Evolutionary conservation across 768 basidiomycete genomes (phyloP).

Genomic region (Suillus subluteus): DNA sequence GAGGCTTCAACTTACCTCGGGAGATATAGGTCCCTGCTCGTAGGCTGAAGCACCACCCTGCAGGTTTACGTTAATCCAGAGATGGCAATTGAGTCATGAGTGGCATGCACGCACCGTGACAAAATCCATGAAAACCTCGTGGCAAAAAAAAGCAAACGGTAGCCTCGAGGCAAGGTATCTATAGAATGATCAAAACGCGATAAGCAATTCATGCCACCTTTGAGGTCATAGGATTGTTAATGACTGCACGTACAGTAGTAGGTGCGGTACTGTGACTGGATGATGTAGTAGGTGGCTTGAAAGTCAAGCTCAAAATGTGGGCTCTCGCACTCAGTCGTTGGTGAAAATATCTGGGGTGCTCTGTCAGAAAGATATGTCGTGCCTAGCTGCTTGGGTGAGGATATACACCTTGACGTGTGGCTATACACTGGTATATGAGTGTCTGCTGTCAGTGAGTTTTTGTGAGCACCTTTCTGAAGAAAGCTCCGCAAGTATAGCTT

Average conservation of each 20-base stretch:
- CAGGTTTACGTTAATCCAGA: not conserved
- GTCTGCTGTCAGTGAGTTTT: not conserved
- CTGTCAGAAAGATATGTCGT: conserved; percentile 6
- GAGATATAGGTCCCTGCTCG: conserved; percentile 16
- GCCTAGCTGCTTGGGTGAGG: conserved; percentile 13
- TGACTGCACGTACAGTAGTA: not conserved
- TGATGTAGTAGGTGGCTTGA: not conserved
- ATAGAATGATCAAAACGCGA: not conserved
- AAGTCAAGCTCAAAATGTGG: not conserved
- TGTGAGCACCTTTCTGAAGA: not conserved
- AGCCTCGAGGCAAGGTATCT: conserved; percentile 5
- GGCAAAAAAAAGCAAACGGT: not conserved
- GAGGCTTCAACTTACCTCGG: conserved; percentile 29
- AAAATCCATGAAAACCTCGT: conserved; percentile 14
- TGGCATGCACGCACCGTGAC: conserved; percentile 9
- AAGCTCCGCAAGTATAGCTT: not conserved
- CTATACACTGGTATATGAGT: conserved; percentile 9
- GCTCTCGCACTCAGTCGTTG: not conserved
- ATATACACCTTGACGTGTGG: conserved; percentile 17
- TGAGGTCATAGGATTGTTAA: not conserved
- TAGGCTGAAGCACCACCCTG: conserved; percentile 19
- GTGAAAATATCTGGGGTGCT: not conserved
- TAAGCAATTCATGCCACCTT: conserved; percentile 11
- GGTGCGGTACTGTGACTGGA: not conserved
- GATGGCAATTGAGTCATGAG: not conserved